These are phyloP conservation scores for Punica granatum DNA, from an alignment of 345 rosid species.

Conservation along the genomic window DNA sequence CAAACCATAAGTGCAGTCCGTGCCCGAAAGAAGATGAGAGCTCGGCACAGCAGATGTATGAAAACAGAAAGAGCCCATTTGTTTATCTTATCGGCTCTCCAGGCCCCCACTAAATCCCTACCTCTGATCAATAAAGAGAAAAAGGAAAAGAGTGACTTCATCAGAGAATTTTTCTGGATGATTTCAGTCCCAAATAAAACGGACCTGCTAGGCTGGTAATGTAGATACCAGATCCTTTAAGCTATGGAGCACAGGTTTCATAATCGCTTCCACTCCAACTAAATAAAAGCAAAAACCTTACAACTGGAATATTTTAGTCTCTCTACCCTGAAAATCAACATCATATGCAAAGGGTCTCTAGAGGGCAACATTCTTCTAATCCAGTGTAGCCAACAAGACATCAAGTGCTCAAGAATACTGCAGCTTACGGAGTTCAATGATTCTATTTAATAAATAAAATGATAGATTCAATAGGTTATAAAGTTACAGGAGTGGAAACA, in stretches of 20 bases:
- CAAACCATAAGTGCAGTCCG: neutral
- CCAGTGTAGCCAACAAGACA: neutral
- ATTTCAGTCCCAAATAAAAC: neutral
- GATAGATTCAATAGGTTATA: neutral
- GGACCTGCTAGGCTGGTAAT: neutral
- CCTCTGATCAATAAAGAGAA: neutral
- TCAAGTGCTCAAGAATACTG: neutral
- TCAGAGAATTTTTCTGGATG: neutral
- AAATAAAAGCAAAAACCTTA: neutral
- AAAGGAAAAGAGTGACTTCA: neutral
- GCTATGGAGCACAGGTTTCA: neutral
- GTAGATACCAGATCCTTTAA: neutral
- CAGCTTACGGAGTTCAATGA: neutral
- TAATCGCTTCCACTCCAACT: neutral
- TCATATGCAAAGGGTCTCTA: neutral
- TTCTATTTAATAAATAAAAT: neutral
- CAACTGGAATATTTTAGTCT: neutral
- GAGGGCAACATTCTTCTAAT: neutral
- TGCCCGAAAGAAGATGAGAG: conserved; percentile 2
- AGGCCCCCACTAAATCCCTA: neutral
- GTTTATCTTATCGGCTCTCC: neutral
- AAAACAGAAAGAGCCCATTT: conserved; percentile 7
- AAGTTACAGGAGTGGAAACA: neutral
- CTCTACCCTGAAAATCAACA: neutral
- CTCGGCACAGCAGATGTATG: conserved; percentile 3